phyloP scores from a whole-genome alignment of 2,329 filamentous ascomycete species.

The Curvularia sp. region DNA sequence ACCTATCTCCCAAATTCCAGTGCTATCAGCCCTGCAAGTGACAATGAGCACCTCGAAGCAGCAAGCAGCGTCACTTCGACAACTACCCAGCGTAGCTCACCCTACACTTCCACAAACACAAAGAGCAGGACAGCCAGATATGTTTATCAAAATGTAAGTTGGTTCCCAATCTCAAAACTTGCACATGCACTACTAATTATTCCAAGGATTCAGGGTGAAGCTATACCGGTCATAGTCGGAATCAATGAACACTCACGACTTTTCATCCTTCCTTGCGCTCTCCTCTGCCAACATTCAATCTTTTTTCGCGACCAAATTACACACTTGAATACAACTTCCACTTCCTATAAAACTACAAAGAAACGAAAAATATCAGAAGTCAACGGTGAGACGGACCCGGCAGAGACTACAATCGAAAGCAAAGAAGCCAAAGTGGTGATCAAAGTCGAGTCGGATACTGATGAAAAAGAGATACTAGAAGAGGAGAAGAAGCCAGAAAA shows the following conservation, averaged over 20 bases:
- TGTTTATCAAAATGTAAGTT: constrained; percentile 17
- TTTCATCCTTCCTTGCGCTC: constrained; percentile 19
- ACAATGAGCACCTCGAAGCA: background rate
- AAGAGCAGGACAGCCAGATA: constrained; percentile 2
- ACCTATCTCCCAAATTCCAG: background rate
- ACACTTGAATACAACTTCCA: background rate
- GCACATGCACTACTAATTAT: background rate
- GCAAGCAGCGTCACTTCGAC: background rate
- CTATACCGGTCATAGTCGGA: constrained; percentile 16
- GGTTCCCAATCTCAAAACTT: accelerated
- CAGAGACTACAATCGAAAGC: too few species aligned
- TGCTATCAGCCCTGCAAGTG: background rate
- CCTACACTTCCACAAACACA: background rate
- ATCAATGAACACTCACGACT: background rate
- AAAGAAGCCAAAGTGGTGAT: background rate
- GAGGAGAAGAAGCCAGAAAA: background rate
- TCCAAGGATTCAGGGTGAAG: constrained; percentile 20
- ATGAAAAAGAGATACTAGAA: background rate
- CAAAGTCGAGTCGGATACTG: background rate
- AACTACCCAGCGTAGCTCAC: background rate
- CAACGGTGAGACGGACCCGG: background rate
- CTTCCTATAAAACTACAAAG: constrained; percentile 6
- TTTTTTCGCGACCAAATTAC: constrained; percentile 17
- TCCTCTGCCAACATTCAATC: constrained; percentile 20
- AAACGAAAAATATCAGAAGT: constrained; percentile 19